Evolutionary conservation across 108 stramenopile genomes (phyloP).

Genomic region (Chaetoceros tenuissimus): DNA sequence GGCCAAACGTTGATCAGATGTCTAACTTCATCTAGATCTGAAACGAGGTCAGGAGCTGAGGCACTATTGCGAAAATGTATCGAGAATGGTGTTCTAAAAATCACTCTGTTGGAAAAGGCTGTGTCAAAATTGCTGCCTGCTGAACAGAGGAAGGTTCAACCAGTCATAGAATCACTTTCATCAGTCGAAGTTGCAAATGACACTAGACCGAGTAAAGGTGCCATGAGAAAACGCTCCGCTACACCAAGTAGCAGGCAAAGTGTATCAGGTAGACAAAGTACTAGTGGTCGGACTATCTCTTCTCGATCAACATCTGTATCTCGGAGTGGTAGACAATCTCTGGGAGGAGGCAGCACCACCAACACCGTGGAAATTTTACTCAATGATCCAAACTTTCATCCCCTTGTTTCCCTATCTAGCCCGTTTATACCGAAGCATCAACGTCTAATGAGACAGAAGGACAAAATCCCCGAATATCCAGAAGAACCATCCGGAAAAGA

Average conservation of each 20-base stretch:
- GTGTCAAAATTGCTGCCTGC: conserved; percentile 61
- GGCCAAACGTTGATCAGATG: conserved; percentile 49
- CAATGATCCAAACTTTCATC: neutral
- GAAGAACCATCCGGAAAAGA: conserved; percentile 50
- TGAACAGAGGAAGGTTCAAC: conserved; percentile 2
- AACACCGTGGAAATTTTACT: neutral
- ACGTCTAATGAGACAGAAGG: conserved; percentile 13
- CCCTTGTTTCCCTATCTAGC: neutral
- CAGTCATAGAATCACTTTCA: conserved; percentile 9
- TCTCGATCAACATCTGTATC: neutral
- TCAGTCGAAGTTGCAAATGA: conserved; percentile 6
- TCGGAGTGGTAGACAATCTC: neutral
- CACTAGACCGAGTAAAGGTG: too few relatives aligned
- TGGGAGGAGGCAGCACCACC: neutral
- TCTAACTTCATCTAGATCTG: conserved; percentile 65
- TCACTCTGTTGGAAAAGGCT: conserved; percentile 29
- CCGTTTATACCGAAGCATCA: neutral
- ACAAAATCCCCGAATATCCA: conserved; percentile 76
- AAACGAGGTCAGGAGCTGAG: conserved; percentile 64
- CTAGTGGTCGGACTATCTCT: neutral
- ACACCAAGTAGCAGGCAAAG: neutral
- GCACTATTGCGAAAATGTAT: conserved; percentile 27
- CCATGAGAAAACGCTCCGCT: neutral
- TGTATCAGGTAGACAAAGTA: neutral
- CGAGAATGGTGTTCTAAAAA: conserved; percentile 28